Evolutionary conservation across 208 protist species (phyloP), one percentile per base, ranked within the genome.

Genomic region (Trypanosoma conorhini): DNA sequence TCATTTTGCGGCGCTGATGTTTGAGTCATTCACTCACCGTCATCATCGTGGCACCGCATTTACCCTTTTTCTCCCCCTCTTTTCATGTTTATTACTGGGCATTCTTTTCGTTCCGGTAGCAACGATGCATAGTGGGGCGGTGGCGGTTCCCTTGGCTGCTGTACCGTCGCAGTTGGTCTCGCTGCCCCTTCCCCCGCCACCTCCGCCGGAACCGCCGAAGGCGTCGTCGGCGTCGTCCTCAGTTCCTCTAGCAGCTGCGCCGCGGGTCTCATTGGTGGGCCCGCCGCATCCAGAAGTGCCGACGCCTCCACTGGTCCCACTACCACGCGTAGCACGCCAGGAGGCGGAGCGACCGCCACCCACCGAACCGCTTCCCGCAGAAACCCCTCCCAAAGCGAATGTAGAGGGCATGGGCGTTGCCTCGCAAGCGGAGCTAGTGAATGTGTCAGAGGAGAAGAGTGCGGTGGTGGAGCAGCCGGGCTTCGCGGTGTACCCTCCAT

Each of bases 401-500:
- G 9, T 26, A 26, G 3, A 38, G 15, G 35, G 17, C 15, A 56
- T 24, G 38, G 21, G 10, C 30, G 22, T 56, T 24, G 30, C 35
- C 12, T 51, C 42, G 51, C 17, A 33, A 44, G 7, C 15, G 30
- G 35, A 42, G 19, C 35, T 1, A 30, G 19, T 15, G 5, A 31
- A 50, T 35, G 30, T 28, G 0, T 21, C 30, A 30, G 24, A 42
- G 5, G 55, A 44, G 9, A 44, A 28, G 54, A 54, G n/a, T 52
- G 19, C 46, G 5, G 31, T 38, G 15, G 1, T 8, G 40, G 26
- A 40, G 3, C 17, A 46, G 7, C 38, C 26, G 35, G 7, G 17
- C 24, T 26, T 57, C 26, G 17, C 30, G 33, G 66, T 63, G 15
- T 61, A 63, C 30, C 57, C 66, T 42, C 66, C 66, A 17, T 63